Conservation (phyloP, 1,284 basidiomycete species). For the Microbotryum saponariae region DNA sequence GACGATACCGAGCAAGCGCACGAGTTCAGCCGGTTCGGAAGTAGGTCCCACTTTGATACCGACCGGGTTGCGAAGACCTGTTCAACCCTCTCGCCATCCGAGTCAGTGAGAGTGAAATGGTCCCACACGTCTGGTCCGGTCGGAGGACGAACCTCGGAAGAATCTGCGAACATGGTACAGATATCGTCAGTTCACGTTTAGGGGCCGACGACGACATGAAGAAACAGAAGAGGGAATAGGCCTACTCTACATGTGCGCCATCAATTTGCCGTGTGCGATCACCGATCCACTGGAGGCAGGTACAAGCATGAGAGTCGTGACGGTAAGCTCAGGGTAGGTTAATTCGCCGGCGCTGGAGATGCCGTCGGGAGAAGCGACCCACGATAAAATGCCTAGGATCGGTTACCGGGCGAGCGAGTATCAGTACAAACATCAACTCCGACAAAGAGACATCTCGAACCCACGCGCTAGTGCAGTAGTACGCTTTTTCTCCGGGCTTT, state of each 20-base stretch:
- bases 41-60: constrained; percentile 93
- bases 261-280: constrained; percentile 89
- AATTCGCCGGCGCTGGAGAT: too few relatives aligned
- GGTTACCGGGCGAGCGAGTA: background rate
- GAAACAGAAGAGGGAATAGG: too few relatives aligned
- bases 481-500: constrained; percentile 13
- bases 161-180: constrained; percentile 2
- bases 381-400: constrained; percentile 6
- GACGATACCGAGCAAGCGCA: constrained; percentile 68
- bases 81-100: constrained; percentile 52
- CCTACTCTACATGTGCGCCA: constrained; percentile 81
- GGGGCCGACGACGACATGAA: too few relatives aligned
- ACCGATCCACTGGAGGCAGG: constrained; percentile 87
- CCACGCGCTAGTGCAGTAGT: constrained; percentile 25
- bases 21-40: constrained; percentile 74
- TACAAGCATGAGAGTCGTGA: background rate
- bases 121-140: too few relatives aligned
- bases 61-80: constrained; percentile 91
- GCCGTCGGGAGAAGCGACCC: too few relatives aligned
- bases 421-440: background rate
- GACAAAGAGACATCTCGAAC: background rate
- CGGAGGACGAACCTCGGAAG: constrained; percentile 13
- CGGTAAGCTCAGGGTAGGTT: too few relatives aligned
- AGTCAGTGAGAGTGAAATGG: background rate
- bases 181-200: background rate